These are phyloP conservation scores for Aotearoamyces nothofagi DNA, from an alignment of 2,329 filamentous ascomycete genomes.

Conservation along the genomic window DNA sequence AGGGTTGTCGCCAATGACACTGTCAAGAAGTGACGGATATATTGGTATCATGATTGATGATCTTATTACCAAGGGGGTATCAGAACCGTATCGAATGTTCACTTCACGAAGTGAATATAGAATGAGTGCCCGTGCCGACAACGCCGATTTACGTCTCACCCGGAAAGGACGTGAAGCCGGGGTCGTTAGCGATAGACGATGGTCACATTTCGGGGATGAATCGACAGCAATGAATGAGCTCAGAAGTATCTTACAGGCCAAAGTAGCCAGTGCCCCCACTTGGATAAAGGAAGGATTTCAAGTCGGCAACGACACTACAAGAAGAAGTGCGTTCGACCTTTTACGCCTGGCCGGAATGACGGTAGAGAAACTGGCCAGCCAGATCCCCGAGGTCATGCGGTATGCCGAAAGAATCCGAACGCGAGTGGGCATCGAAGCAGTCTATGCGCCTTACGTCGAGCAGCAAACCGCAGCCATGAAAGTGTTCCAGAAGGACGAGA, in stretches of 20 bases:
- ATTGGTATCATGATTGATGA: slow-evolving; percentile 99
- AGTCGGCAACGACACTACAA: slow-evolving; percentile 48
- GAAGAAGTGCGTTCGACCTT: slow-evolving; percentile 64
- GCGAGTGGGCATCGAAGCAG: slow-evolving; percentile 66
- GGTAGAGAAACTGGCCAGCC: slow-evolving; percentile 37
- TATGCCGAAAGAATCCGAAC: slow-evolving; percentile 44
- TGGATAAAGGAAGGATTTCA: slow-evolving; percentile 61
- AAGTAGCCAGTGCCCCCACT: slow-evolving; percentile 39
- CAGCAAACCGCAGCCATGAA: slow-evolving; percentile 53
- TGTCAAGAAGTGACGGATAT: slow-evolving; percentile 79
- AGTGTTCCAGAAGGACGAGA: slow-evolving; percentile 63
- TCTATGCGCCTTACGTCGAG: slow-evolving; percentile 75
- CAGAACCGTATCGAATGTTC: slow-evolving; percentile 97
- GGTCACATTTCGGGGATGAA: slow-evolving; percentile 53
- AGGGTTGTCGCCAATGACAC: slow-evolving; percentile 45
- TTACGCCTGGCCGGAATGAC: slow-evolving; percentile 50
- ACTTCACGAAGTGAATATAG: slow-evolving; percentile 91
- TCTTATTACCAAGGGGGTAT: slow-evolving; percentile 89
- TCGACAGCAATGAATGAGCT: slow-evolving; percentile 53
- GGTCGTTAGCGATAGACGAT: slow-evolving; percentile 65
- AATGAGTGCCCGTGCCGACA: slow-evolving; percentile 83
- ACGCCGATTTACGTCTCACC: slow-evolving; percentile 80
- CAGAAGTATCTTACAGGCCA: slow-evolving; percentile 39
- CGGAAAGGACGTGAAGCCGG: slow-evolving; percentile 61
- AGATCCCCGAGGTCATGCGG: slow-evolving; percentile 38